Evolutionary conservation across 805 yeast species (phyloP).

Genomic region (Yamadazyma akitaensis): DNA sequence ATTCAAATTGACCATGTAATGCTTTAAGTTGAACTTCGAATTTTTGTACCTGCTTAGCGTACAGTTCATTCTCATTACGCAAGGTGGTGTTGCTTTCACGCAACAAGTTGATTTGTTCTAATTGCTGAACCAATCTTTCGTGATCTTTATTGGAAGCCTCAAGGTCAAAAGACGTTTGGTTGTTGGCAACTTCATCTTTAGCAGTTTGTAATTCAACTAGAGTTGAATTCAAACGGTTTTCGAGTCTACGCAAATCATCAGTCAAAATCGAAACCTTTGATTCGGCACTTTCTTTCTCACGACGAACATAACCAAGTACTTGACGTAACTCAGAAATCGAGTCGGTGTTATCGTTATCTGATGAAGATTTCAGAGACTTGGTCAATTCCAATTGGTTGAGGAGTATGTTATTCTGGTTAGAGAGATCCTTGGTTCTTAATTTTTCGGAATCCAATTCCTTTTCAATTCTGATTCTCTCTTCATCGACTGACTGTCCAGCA

Average conservation of each 20-base stretch:
- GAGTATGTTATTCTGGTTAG: constrained; percentile 64
- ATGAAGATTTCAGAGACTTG: constrained; percentile 5
- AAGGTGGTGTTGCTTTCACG: constrained; percentile 67
- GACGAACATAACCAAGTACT: constrained; percentile 60
- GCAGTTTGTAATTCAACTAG: constrained; percentile 50
- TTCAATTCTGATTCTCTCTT: constrained; percentile 21
- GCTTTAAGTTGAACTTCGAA: constrained; percentile 40
- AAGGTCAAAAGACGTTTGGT: constrained; percentile 18
- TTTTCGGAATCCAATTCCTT: constrained; percentile 41
- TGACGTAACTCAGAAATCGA: constrained; percentile 35
- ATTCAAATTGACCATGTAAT: constrained; percentile 36
- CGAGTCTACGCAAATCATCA: constrained; percentile 53
- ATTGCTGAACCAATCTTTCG: constrained; percentile 45
- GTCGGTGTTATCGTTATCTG: constrained; percentile 6
- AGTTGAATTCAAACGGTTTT: constrained; percentile 42
- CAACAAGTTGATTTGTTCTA: constrained; percentile 59
- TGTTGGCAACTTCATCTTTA: constrained; percentile 43
- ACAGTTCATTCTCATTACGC: constrained; percentile 45
- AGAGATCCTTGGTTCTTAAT: constrained; percentile 50
- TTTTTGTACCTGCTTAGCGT: constrained; percentile 20
- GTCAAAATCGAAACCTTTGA: constrained; percentile 39
- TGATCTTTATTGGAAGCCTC: constrained; percentile 40
- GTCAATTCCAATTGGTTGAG: constrained; percentile 61
- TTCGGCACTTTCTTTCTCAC: constrained; percentile 70
- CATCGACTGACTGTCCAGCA: constrained; percentile 19